Evolutionary conservation across 1,284 basidiomycete species (phyloP).

Genomic region (Ceratobasidium sp.): DNA sequence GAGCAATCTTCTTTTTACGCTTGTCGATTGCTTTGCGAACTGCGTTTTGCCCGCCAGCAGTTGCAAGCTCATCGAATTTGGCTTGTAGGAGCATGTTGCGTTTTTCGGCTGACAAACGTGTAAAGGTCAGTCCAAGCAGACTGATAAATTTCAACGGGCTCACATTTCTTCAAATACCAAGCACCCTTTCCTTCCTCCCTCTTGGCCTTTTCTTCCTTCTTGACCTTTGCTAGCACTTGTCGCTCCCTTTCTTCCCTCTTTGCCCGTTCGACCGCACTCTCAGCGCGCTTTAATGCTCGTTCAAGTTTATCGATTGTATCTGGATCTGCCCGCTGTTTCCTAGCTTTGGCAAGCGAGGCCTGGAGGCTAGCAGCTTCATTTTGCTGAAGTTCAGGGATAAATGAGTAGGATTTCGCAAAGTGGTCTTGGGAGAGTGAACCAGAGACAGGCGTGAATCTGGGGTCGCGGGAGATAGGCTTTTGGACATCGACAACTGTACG

Average conservation of each 20-base stretch:
- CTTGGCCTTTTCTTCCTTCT: slow-evolving; percentile 77
- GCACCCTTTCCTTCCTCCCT: slow-evolving; percentile 76
- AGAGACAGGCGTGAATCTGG: slow-evolving; percentile 81
- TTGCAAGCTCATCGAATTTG: slow-evolving; percentile 77
- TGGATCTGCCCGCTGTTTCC: slow-evolving; percentile 63
- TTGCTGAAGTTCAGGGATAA: slow-evolving; percentile 73
- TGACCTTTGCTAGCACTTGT: slow-evolving; percentile 65
- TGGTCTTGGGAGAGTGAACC: slow-evolving; percentile 75
- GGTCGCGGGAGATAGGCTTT: slow-evolving; percentile 78
- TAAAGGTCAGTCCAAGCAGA: not conserved
- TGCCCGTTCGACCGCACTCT: slow-evolving; percentile 81
- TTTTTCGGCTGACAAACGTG: slow-evolving; percentile 67
- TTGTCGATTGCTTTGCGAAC: slow-evolving; percentile 90
- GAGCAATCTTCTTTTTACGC: slow-evolving; percentile 83
- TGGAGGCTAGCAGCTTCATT: slow-evolving; percentile 73
- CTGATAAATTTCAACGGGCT: slow-evolving; percentile 48
- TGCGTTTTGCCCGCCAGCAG: slow-evolving; percentile 75
- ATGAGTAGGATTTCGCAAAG: slow-evolving; percentile 80
- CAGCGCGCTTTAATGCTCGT: slow-evolving; percentile 74
- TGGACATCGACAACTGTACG: slow-evolving; percentile 78
- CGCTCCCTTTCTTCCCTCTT: slow-evolving; percentile 73
- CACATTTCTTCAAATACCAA: slow-evolving; percentile 90
- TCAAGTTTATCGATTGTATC: slow-evolving; percentile 71
- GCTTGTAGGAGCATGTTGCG: slow-evolving; percentile 75
- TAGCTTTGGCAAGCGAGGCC: slow-evolving; percentile 70